Conservation (phyloP, 2,329 filamentous ascomycete genomes). For the Stylonectria norvegica region DNA sequence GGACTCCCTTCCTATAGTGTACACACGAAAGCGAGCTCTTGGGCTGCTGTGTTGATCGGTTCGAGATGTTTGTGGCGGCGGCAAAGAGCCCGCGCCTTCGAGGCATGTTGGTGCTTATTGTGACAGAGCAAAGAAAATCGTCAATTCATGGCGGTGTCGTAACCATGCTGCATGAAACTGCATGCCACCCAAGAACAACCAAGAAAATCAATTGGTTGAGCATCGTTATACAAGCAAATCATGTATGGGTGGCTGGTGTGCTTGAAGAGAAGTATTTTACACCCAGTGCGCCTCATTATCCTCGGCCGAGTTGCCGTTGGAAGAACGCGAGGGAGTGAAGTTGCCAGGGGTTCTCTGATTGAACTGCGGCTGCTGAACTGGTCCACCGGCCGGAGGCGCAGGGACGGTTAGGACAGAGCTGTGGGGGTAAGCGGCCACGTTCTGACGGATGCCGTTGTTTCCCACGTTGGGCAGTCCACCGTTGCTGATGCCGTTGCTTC, state of each 20-base stretch:
- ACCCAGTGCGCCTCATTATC: slow-evolving; percentile 38
- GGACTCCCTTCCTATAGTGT: slow-evolving; percentile 31
- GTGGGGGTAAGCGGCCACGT: slow-evolving; percentile 34
- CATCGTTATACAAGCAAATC: slow-evolving; percentile 35
- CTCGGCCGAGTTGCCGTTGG: slow-evolving; percentile 25
- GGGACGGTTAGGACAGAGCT: slow-evolving; percentile 32
- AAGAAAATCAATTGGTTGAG: slow-evolving; percentile 19
- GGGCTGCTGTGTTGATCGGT: slow-evolving; percentile 28
- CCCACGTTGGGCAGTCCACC: slow-evolving; percentile 25
- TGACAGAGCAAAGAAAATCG: slow-evolving; percentile 39
- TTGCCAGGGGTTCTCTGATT: slow-evolving; percentile 25
- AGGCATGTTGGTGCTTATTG: slow-evolving; percentile 27
- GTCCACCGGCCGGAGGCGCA: slow-evolving; percentile 22
- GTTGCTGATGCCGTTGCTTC: slow-evolving; percentile 35
- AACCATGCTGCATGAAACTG: slow-evolving; percentile 32
- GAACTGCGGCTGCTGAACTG: slow-evolving; percentile 30
- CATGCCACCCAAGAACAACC: slow-evolving; percentile 22
- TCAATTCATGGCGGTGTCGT: slow-evolving; percentile 40
- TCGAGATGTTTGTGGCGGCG: slow-evolving; percentile 11
- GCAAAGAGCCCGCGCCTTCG: slow-evolving; percentile 22
- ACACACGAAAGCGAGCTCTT: slow-evolving; percentile 32
- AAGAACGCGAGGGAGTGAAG: slow-evolving; percentile 23
- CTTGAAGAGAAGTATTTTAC: slow-evolving; percentile 29
- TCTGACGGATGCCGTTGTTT: slow-evolving; percentile 30
- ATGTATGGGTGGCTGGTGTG: slow-evolving; percentile 21